Base-by-base conservation (phyloP, 805 yeast species). In the Metschnikowia picachoensis region DNA sequence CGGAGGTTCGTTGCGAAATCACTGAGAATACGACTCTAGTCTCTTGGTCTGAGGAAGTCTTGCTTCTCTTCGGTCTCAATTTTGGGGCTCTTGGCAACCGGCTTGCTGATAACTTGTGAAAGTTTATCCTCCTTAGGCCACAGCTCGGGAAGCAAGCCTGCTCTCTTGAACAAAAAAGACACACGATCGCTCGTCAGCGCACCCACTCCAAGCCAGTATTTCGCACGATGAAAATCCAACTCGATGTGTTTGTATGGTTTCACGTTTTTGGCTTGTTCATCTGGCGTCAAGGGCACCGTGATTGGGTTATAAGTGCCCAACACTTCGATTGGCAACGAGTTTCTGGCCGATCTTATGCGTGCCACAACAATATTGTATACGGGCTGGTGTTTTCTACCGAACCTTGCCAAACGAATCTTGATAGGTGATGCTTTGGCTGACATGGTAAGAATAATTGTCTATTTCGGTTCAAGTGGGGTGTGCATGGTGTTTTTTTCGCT, bases 161-260 rank as follows among this genome's bases (percentile, higher is more conserved):
- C 89, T 64, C 83, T 88, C 61, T 81, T 83, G 62, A 94, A 78
- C 43, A 94, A 69, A 53, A 80, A 80, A 2, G 81, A 77, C 11
- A 92, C 95, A 3, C 94, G 73, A 37, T 85, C 90, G 20, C 92
- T 82, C 7, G 97, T 95, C 62, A 87, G 95, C 1, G 98, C 98
- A 11, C 99, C 99, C 15, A 89, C 96, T 58, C 97, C 96, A 31
- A 94, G 71, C 99, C 99, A 94, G 67, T 94, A 94, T 65, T 89
- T 89, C 5, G 96, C 81, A 58, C 97, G 80, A 53, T 82, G 81
- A 61, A 94, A 90, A 62, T 94, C 98, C 32, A 94, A 70, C 55
- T 83, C 78, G 35, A 92, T 79, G 55, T 90, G 90, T 64, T 94
- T 92, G 40, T 77, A 74, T 11, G 91, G 87, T 50, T 76, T 68